Base-by-base conservation (phyloP, 2,329 filamentous ascomycete genomes). In the Aspergillus carbonarius region DNA sequence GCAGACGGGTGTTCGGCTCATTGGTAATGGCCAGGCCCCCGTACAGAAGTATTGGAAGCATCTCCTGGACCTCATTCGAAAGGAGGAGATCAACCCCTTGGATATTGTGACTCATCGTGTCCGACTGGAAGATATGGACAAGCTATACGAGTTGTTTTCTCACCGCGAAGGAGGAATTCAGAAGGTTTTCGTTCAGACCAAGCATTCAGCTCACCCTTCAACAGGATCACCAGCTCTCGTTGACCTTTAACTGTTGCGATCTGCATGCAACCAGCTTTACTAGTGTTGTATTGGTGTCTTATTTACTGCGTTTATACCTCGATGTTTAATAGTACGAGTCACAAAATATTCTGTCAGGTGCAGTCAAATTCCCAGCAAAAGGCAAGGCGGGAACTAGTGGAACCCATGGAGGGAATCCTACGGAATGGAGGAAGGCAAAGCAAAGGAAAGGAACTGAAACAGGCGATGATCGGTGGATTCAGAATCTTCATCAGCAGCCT, bases 11-110 rank as follows among this genome's bases (percentile, higher is more conserved):
- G 86, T 96, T 65, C 87, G 90, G 1, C 83, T 96, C 46, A 92
- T 86, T 63, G 85, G 85, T 42, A 87, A 87, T 64, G 85, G 85
- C 4, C 85, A 88, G 70, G 85, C 85, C 2, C 91, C 91, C 0
- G 90, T 96, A 0, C 90, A 93, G 68, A 85, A 88, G 68, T 95
- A 96, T 78, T 96, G 91, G 92, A 81, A 91, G 23, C 83, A 90
- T 3, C 79, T 96, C n/a, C 80, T 95, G 47, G 77, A 83, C 61
- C 80, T 81, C 71, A 89, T 96, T 61, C 82, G 87, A 67, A 81
- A 80, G 20, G 86, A 86, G 32, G 82, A 88, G 63, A 85, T 96
- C 42, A 86, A 96, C 60, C 90, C 91, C 0, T 75, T 88, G 35
- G 86, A 90, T 71, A 96, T 96, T 90, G 79, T 96, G 1, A 89